Base-by-base conservation (phyloP, 306 rosid species). In the Alnus rubra region DNA sequence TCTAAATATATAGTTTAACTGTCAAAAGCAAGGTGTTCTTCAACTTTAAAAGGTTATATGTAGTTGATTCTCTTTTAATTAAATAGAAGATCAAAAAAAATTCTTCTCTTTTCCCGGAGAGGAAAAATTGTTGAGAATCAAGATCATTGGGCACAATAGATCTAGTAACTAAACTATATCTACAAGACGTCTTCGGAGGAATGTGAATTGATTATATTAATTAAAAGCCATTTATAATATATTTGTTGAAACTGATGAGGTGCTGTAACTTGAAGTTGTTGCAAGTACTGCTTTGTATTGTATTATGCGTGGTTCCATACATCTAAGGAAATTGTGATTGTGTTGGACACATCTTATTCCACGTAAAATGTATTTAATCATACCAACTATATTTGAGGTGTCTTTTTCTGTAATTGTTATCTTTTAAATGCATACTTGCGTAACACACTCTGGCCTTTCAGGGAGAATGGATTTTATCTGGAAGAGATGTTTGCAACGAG, bases 401-500 rank as follows among this genome's bases (percentile, higher is more conserved):
- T 67, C 50, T 2, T 39, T 67, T 42, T 67, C 30, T 18, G 23
- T 68, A 23, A 28, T 2, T 9, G 50, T 8, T 18, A n/a, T 68
- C 14, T 33, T 55, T 33, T 69, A 59, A 28, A 63, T 82, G 63
- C 52, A 53, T 73, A 77, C 37, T 65, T 80, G 64, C 74, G 70
- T 45, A 70, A 69, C 76, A 67, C 69, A 37, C 69, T 76, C 71
- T 87, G 81, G 69, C 59, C 75, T 87, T 84, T 73, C 88, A 95
- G 99, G 99, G 99, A 76, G 96, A 95, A 82, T 95, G 99, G 99
- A 90, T 95, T 89, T 82, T 95, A 88, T 88, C 90, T 37, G 93
- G 96, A 87, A 88, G 82, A 80, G 97, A 93, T 90, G 88, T 84
- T 82, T 86, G 91, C 87, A 33, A 85, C 52, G 35, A 84, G 76